phyloP scores from a whole-genome alignment of 768 basidiomycete species.

The Lactarius deliciosus region DNA sequence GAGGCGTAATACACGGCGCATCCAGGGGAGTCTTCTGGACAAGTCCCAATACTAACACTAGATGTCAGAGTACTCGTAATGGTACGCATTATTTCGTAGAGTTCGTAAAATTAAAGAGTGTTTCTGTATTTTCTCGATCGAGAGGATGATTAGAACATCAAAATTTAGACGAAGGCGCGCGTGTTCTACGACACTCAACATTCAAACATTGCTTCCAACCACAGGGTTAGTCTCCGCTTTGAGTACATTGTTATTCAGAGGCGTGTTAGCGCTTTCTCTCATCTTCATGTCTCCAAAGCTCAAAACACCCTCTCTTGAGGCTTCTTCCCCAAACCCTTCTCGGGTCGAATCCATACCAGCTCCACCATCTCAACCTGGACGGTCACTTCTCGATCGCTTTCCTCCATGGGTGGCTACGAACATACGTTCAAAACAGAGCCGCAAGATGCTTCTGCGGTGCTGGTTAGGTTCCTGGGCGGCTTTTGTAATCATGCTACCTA shows the following conservation, averaged over 20 bases:
- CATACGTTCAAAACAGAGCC: slow-evolving; percentile 38
- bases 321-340: slow-evolving; percentile 4
- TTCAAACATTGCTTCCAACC: too few relatives aligned
- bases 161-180: neutral
- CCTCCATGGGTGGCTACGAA: slow-evolving; percentile 43
- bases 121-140: too few relatives aligned
- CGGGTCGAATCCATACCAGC: neutral
- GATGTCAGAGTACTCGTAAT: too few relatives aligned
- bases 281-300: slow-evolving; percentile 20
- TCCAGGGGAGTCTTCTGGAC: too few relatives aligned
- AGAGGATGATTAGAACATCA: too few relatives aligned
- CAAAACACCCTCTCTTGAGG: slow-evolving; percentile 4
- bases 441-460: slow-evolving; percentile 42
- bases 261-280: neutral
- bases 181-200: too few relatives aligned
- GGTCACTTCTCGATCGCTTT: slow-evolving; percentile 33
- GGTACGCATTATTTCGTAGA: too few relatives aligned
- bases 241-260: neutral
- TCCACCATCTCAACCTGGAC: slow-evolving; percentile 1
- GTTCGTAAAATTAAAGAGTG: too few relatives aligned
- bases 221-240: too few relatives aligned
- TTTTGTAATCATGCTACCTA: slow-evolving; percentile 43
- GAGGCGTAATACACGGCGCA: too few relatives aligned
- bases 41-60: too few relatives aligned
- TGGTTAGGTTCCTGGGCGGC: slow-evolving; percentile 44